Conservation (phyloP, 306 rosid genomes). For the Arachis stenosperma region DNA sequence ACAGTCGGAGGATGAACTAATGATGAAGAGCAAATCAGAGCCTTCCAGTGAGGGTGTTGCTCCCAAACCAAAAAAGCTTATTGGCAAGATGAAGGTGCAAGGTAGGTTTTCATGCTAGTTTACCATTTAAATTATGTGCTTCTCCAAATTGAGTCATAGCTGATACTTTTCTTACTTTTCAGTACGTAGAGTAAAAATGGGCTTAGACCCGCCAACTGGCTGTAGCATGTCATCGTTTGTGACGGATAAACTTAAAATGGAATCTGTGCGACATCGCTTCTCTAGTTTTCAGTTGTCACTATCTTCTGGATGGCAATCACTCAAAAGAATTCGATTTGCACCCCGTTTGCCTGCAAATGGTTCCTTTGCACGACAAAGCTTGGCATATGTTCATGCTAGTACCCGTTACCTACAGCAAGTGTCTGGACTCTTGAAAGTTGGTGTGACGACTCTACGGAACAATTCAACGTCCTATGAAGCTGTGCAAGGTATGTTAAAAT, state of each 20-base stretch:
- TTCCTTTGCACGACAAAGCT: conserved; percentile 79
- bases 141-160: conserved; percentile 17
- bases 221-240: conserved; percentile 73
- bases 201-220: conserved; percentile 84
- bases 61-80: conserved; percentile 79
- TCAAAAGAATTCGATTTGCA: conserved; percentile 59
- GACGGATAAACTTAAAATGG: conserved; percentile 63
- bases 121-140: conserved; percentile 25
- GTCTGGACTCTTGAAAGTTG: conserved; percentile 83
- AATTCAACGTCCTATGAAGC: conserved; percentile 84
- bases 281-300: conserved; percentile 71
- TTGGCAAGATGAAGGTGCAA: conserved; percentile 98
- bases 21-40: conserved; percentile 77
- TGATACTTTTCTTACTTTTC: conserved; percentile 42
- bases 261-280: conserved; percentile 54
- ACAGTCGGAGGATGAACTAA: conserved; percentile 90
- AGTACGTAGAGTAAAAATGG: conserved; percentile 92
- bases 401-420: conserved; percentile 88
- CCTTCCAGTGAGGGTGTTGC: conserved; percentile 80
- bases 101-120: conserved; percentile 54
- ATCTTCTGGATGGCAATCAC: conserved; percentile 81
- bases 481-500: conserved; percentile 74
- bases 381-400: conserved; percentile 95
- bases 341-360: conserved; percentile 82
- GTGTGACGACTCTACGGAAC: conserved; percentile 83